Conservation (phyloP, 1,284 basidiomycete genomes). For the Neolentinus lepideus region DNA sequence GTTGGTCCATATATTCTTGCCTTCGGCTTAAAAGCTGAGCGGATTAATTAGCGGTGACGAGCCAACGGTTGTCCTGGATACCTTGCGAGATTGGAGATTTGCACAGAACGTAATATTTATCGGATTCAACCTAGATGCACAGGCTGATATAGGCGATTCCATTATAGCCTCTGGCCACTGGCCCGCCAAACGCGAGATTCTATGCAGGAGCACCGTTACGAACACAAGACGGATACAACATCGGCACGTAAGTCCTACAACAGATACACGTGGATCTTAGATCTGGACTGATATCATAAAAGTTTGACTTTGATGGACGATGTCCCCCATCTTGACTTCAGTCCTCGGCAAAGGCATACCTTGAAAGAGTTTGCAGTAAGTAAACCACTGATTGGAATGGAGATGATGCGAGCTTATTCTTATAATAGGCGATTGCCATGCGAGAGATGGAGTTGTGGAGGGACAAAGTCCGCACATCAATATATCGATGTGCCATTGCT, state of each 20-base stretch:
- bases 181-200: slow-evolving; percentile 70
- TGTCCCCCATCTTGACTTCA: slow-evolving; percentile 78
- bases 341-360: slow-evolving; percentile 84
- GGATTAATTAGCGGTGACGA: slow-evolving; percentile 62
- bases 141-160: slow-evolving; percentile 1
- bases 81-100: slow-evolving; percentile 84
- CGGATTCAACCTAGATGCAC: no score
- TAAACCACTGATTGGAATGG: background rate
- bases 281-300: slow-evolving; percentile 26
- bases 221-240: slow-evolving; percentile 86
- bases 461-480: slow-evolving; percentile 58
- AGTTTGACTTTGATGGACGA: slow-evolving; percentile 80
- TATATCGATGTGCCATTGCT: slow-evolving; percentile 3
- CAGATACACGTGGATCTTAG: slow-evolving; percentile 1
- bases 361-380: slow-evolving; percentile 85
- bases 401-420: background rate
- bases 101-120: slow-evolving; percentile 60
- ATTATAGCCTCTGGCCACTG: slow-evolving; percentile 69
- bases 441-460: slow-evolving; percentile 93
- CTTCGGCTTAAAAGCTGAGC: slow-evolving; percentile 4
- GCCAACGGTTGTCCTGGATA: slow-evolving; percentile 81
- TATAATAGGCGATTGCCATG: slow-evolving; percentile 73
- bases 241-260: slow-evolving; percentile 57
- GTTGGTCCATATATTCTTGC: slow-evolving; percentile 29
- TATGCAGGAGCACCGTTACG: slow-evolving; percentile 89